Conservation (phyloP, 768 basidiomycete species). For the Boletus vermiculosoides region DNA sequence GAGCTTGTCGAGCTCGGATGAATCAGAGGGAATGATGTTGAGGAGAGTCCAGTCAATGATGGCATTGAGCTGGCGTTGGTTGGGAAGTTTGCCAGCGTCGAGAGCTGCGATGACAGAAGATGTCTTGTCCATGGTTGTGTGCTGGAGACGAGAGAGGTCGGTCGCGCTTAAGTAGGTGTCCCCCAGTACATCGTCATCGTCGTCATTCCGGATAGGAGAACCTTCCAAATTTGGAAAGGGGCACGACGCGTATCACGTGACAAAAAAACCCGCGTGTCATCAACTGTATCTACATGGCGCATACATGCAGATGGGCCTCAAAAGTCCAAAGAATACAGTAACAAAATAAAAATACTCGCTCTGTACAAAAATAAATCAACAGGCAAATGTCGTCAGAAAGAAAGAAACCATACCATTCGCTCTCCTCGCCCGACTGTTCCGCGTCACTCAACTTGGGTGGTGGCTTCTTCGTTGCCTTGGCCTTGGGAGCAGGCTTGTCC, state of each 20-base stretch:
- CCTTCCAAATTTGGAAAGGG: not conserved
- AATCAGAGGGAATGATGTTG: conserved; percentile 46
- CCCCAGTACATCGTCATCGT: not conserved
- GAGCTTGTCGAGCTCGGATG: conserved; percentile 40
- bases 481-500: conserved; percentile 4
- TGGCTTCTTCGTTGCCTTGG: conserved; percentile 15
- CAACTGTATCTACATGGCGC: not conserved
- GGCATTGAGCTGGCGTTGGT: conserved; percentile 52
- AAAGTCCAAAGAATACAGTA: conserved; percentile 11
- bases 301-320: conserved; percentile 4
- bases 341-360: conserved; percentile 6
- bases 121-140: conserved; percentile 56
- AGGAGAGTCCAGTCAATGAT: conserved; percentile 57
- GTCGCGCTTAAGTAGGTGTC: not conserved
- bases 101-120: conserved; percentile 65
- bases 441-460: conserved; percentile 22
- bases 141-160: not conserved
- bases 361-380: conserved; percentile 6
- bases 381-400: not conserved
- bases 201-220: conserved; percentile 21
- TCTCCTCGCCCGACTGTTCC: conserved; percentile 25
- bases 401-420: conserved; percentile 12
- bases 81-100: conserved; percentile 69
- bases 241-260: conserved; percentile 21
- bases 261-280: not conserved